Evolutionary conservation across 169 alveolate genomes (phyloP), one percentile per base, ranked within the genome.

Genomic region (Plasmodium sp.): DNA sequence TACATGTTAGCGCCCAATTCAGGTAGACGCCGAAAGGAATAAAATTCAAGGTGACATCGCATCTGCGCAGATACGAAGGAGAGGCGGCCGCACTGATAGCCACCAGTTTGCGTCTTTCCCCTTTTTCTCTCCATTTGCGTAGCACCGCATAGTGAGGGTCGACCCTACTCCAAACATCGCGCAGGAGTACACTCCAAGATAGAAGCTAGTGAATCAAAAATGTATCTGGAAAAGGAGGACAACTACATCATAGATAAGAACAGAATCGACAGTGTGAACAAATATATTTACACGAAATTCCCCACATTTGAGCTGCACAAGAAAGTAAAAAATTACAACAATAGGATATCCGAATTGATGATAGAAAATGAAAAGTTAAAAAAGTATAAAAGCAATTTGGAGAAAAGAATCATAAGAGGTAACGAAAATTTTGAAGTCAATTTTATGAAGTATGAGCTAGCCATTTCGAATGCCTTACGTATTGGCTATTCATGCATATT

Each of bases 281-380:
- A 92, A 72, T 92, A 82, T 51, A 79, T 92, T n/a, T 92, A 82
- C 33, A 58, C 95, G n/a, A 81, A 83, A 82, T 92, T 92, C 31
- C 95, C 95, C 2, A 33, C 54, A 12, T 92, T 92, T 92, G 95
- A 92, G 14, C 82, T 84, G 22, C 95, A 92, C 43, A 83, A 82
- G 62, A 92, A 92, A 51, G 58, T 92, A 81, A 92, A 81, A 82
- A 6, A 48, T 16, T 92, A 92, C 74, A 92, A 92, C 43, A 74
- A 81, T 5, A 92, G 82, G 41, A 92, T 92, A 92, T 81, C 92
- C n/a, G 92, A 81, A 45, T 56, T 92, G 54, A 51, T 54, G 58
- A 54, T 81, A 58, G 95, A 92, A 36, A 92, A 92, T 73, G 71
- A 72, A 7, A 82, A 92, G 83, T 92, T 92, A 92, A 81, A 83